A percentile compares a stretch with the other conserved stretches of the same genome.
Conservation (phyloP, 2,329 filamentous ascomycete species). For the Tolypocladium album region DNA sequence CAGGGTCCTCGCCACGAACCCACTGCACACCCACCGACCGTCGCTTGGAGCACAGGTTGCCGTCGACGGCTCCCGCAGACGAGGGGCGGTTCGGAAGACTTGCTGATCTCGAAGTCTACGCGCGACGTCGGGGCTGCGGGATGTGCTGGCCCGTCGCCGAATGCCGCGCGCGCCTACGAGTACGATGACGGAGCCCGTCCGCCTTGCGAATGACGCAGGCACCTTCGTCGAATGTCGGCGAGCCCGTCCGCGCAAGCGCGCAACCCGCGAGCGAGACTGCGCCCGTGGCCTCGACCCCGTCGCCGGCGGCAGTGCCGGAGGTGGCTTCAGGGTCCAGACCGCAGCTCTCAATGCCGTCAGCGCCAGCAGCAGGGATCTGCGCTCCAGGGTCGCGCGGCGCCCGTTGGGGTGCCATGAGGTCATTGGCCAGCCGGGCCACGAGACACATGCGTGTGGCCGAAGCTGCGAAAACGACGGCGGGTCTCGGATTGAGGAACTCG, state of each 20-base stretch:
- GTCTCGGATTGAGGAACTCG: neutral
- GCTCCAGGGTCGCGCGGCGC: neutral
- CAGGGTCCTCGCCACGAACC: neutral
- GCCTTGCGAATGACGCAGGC: neutral
- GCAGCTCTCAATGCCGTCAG: neutral
- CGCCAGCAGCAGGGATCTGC: neutral
- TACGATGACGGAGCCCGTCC: neutral
- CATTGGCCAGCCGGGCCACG: neutral
- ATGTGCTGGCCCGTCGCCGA: neutral
- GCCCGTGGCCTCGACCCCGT: neutral
- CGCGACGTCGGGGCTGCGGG: neutral
- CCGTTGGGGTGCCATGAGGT: neutral
- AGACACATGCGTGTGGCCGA: neutral
- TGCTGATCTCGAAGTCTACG: neutral
- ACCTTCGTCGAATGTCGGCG: neutral
- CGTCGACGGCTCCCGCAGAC: neutral
- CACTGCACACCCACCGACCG: neutral
- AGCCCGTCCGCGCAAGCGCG: neutral
- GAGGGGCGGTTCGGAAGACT: neutral
- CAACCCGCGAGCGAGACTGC: neutral
- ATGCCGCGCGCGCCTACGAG: no score
- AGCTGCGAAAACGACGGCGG: neutral
- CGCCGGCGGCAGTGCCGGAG: neutral
- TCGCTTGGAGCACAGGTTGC: neutral
- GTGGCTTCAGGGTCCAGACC: neutral